These are phyloP conservation scores for Fusarium sp. DNA, from an alignment of 2,329 filamentous ascomycete species.

Conservation along the genomic window DNA sequence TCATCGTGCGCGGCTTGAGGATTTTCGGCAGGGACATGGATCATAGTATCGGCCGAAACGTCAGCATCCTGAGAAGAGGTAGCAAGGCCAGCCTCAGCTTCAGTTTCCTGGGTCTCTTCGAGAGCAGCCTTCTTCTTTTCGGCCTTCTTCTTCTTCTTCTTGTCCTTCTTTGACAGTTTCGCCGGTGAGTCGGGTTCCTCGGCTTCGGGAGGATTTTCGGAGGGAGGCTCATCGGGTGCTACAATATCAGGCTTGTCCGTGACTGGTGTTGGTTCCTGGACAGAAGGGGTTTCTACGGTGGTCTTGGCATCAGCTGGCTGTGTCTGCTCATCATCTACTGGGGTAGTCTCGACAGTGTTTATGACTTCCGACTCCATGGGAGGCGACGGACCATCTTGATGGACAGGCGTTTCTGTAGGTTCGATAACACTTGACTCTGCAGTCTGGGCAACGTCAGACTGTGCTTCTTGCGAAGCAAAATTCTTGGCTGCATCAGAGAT, in stretches of 20 bases:
- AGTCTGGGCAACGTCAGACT: not conserved
- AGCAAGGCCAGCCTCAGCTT: conserved; percentile 28
- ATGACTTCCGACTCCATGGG: conserved; percentile 29
- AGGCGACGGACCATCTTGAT: conserved; percentile 13
- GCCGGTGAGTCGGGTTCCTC: conserved; percentile 37
- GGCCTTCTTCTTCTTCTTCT: conserved; percentile 45
- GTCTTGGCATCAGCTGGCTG: conserved; percentile 42
- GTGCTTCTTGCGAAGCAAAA: conserved; percentile 7
- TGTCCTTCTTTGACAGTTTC: conserved; percentile 50
- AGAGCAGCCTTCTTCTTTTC: conserved; percentile 46
- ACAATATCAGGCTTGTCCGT: conserved; percentile 18
- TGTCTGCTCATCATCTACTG: conserved; percentile 38
- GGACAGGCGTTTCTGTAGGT: conserved; percentile 4
- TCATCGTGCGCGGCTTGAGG: conserved; percentile 22
- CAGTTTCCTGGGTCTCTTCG: conserved; percentile 33
- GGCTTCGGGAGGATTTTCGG: conserved; percentile 21
- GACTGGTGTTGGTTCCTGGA: conserved; percentile 32
- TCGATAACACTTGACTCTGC: conserved; percentile 11
- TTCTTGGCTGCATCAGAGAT: conserved; percentile 4
- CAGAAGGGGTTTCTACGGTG: conserved; percentile 31
- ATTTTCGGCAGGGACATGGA: conserved; percentile 17
- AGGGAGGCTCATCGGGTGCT: conserved; percentile 17
- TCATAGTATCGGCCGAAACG: conserved; percentile 18
- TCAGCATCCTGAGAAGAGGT: conserved; percentile 26
- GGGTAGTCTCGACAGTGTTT: conserved; percentile 18